A percentile compares a stretch with the other conserved stretches of the same genome.
These are phyloP conservation scores for Draba incana DNA, from an alignment of 345 rosid genomes.

Conservation along the genomic window DNA sequence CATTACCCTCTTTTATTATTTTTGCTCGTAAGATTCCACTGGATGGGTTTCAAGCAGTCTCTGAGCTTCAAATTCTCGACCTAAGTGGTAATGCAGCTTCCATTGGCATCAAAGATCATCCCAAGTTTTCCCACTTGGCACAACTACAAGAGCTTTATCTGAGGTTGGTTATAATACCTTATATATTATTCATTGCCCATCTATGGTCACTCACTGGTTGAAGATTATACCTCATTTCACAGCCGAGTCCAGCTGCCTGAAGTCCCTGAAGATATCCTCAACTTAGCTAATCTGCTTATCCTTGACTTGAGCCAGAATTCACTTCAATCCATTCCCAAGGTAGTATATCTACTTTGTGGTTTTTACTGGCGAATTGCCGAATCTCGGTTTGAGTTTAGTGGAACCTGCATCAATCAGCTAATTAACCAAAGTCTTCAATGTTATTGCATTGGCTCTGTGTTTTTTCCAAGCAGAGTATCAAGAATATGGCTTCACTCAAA, in stretches of 20 bases:
- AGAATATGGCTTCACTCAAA: constrained; percentile 64
- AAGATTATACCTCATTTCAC: constrained; percentile 32
- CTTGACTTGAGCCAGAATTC: constrained; percentile 85
- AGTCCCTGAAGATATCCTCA: constrained; percentile 69
- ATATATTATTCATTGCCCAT: constrained; percentile 3
- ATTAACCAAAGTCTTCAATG: constrained; percentile 6
- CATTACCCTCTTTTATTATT: constrained; percentile 30
- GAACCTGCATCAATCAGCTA: constrained; percentile 24
- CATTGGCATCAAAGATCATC: constrained; percentile 46
- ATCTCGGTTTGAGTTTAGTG: constrained; percentile 12
- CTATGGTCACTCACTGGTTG: constrained; percentile 18
- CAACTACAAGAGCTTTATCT: constrained; percentile 84
- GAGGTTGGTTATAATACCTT: constrained; percentile 54
- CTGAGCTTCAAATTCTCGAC: constrained; percentile 76
- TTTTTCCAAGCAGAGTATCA: constrained; percentile 58
- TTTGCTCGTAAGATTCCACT: constrained; percentile 61
- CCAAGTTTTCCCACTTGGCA: constrained; percentile 65
- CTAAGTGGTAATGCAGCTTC: constrained; percentile 75
- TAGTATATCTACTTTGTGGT: constrained; percentile 39
- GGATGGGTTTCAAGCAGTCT: constrained; percentile 74
- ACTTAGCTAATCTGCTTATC: constrained; percentile 57
- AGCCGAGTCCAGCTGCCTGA: constrained; percentile 73
- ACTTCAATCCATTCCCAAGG: constrained; percentile 74
- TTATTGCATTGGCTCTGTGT: constrained; percentile 19
- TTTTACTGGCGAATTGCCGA: background rate